Conservation (phyloP, 305 asterid species). For the Solanum aculeatissimum region DNA sequence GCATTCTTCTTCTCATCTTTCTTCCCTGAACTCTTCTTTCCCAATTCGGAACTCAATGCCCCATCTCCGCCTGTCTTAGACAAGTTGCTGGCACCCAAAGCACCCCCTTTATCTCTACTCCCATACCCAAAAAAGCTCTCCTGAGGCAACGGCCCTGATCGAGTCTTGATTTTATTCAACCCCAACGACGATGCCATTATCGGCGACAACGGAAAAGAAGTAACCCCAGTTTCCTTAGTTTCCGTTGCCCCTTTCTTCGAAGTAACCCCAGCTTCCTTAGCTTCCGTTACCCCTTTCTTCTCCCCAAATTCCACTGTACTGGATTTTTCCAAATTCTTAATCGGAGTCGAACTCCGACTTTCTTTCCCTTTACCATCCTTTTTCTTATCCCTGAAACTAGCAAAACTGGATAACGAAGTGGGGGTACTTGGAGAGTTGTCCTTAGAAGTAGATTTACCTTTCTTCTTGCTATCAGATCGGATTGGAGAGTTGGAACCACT, state of each 20-base stretch:
- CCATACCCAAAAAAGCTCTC: conserved; percentile 86
- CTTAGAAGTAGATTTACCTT: conserved; percentile 52
- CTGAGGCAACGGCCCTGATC: conserved; percentile 99
- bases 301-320: conserved; percentile 19
- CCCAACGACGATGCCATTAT: conserved; percentile 96
- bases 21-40: conserved; percentile 30
- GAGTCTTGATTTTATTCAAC: conserved; percentile 93
- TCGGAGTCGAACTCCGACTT: not conserved
- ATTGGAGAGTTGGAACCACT: conserved; percentile 77
- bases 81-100: conserved; percentile 73
- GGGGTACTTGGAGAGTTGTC: conserved; percentile 40
- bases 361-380: conserved; percentile 47
- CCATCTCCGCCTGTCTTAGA: conserved; percentile 50
- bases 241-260: conserved; percentile 32
- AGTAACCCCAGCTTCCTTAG: conserved; percentile 10
- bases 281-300: conserved; percentile 28
- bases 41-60: conserved; percentile 10
- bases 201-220: conserved; percentile 57
- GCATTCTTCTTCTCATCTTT: conserved; percentile 27
- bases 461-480: conserved; percentile 78
- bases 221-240: conserved; percentile 8
- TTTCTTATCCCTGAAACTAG: conserved; percentile 33
- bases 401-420: conserved; percentile 8
- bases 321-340: conserved; percentile 21
- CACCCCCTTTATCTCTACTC: conserved; percentile 55